phyloP scores from a whole-genome alignment of 192 early-diverging fungal species.

The Spizellomyces punctatus region DNA sequence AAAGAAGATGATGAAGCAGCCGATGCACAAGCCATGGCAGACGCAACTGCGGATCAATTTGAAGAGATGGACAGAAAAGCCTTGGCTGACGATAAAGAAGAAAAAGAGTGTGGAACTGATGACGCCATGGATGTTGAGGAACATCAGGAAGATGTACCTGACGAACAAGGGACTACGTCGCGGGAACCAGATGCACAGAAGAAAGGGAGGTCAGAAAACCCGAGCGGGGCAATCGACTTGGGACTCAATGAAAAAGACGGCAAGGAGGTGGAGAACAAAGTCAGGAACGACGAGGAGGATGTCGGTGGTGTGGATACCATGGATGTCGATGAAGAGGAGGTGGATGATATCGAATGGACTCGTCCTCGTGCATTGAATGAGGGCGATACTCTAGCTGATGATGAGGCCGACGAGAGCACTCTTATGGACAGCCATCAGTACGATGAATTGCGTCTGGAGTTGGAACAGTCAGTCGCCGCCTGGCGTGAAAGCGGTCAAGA shows the following conservation, averaged over 20 bases:
- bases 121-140: constrained; percentile 36
- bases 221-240: constrained; percentile 15
- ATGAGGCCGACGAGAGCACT: constrained; percentile 25
- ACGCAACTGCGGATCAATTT: constrained; percentile 66
- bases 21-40: constrained; percentile 75
- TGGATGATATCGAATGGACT: not conserved
- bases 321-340: constrained; percentile 56
- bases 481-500: constrained; percentile 74
- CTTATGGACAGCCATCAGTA: constrained; percentile 39
- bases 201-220: constrained; percentile 16
- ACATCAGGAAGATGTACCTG: not conserved
- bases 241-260: constrained; percentile 24
- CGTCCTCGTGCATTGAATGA: constrained; percentile 19
- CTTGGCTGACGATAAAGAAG: constrained; percentile 41
- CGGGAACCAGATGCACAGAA: not conserved
- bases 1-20: constrained; percentile 74
- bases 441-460: constrained; percentile 74
- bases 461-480: constrained; percentile 74
- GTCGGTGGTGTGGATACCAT: constrained; percentile 63
- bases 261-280: constrained; percentile 21
- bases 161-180: no score
- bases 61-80: constrained; percentile 47
- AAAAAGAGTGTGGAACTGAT: constrained; percentile 23
- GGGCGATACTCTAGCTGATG: constrained; percentile 32
- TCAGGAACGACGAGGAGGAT: constrained; percentile 1